Evolutionary conservation across 225 moss, liverwort and hornwort genomes (phyloP), one percentile per base, ranked within the genome.

Genomic region (Takakia lepidozioides): DNA sequence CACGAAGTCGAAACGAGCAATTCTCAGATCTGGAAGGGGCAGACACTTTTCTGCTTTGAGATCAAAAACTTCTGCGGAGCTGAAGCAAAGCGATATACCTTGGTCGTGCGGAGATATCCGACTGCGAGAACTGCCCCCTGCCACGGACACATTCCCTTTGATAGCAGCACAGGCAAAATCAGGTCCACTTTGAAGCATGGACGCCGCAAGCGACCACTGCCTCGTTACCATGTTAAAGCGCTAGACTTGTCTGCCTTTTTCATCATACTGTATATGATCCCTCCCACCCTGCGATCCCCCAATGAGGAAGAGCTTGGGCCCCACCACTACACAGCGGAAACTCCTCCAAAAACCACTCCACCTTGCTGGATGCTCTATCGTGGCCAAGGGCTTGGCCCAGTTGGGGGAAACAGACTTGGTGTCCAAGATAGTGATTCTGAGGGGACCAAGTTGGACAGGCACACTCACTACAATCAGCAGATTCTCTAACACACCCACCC

Each of bases 261-360:
- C 58, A 49, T 49, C 46, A 55, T 25, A 62, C 43, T n/a, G n/a
- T n/a, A n/a, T n/a, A n/a, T n/a, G n/a, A n/a, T n/a, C n/a, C n/a
- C n/a, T n/a, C 22, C 69, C 53, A 37, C 59, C 46, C 29, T 64
- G 58, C 15, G 58, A 48, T 10, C 70, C 70, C 55, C 70, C 70
- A 15, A 70, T 49, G 13, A 70, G 48, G 32, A 57, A 59, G 10
- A 70, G 38, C 32, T 70, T 41, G 0, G 54, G 48, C 3, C 70
- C 70, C 1, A 70, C 26, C 10, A 70, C 70, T 10, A 50, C 70
- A 30, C 70, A 63, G 27, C 70, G 57, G 41, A 64, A 59, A 5
- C 70, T 63, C 42, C 70, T 58, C 38, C 63, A 35, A 18, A 63
- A 64, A 0, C 64, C 63, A 58, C 70, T 64, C 70, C 64, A 63